Base-by-base conservation (phyloP, 176 grass and related monocot species). In the Aegilops longissima region DNA sequence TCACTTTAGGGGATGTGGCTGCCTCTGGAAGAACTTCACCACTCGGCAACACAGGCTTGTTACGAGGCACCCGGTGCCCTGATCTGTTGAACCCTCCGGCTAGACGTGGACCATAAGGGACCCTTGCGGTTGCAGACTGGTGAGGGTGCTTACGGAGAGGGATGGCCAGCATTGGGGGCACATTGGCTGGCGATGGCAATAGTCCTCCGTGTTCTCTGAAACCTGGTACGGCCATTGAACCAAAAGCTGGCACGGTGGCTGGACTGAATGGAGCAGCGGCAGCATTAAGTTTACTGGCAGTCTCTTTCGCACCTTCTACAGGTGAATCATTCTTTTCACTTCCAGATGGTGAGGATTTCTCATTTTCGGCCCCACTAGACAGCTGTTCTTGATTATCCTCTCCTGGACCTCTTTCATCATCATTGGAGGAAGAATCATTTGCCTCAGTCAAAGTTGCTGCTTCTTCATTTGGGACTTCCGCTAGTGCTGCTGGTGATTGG, bases 121-220 rank as follows among this genome's bases (percentile, higher is more conserved):
- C 92, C 77, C 96, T 98, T 77, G 96, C 79, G 9, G 96, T 98
- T 66, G 96, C 96, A 91, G 93, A 98, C 66, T 98, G 93, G 82
- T 98, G 93, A 80, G 92, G 96, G 73, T 96, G 93, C 84, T 96
- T 98, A 81, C 93, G 93, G 21, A 96, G 69, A 86, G 93, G 92
- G 79, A 98, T 84, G 34, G 88, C 90, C 79, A 98, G 62, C 88
- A 96, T 96, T 23, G 93, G 96, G 61, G 92, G 86, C 33, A 96
- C 86, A 84, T 89, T 98, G 61, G 90, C 79, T 38, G 96, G 96
- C 6, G 93, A 93, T 72, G 96, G 93, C 86, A 98, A 84, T 75
- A 98, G 78, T 65, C 96, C 96, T 83, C 96, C 93, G 79, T 96
- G 94, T 86, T 98, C 96, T 85, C 91, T 92, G 85, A 96, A 98